phyloP scores from a whole-genome alignment of 2,329 filamentous ascomycete genomes.

The Cercospora sesami region DNA sequence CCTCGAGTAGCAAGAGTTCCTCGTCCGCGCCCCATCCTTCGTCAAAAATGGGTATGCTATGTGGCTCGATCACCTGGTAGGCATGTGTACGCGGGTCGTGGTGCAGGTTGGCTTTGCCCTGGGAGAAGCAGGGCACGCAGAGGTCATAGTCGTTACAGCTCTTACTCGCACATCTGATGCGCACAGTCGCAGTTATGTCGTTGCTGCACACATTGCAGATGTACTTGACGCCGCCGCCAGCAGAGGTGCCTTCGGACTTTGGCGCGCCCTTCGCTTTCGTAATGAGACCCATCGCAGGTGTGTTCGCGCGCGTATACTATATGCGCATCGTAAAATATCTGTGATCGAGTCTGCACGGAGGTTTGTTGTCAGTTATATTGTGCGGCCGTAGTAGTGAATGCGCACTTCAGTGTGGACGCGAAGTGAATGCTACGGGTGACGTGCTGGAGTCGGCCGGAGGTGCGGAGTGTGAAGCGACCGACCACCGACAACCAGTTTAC shows the following conservation, averaged over 20 bases:
- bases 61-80: conserved; percentile 94
- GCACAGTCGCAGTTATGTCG: conserved; percentile 95
- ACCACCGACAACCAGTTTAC: not conserved
- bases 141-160: conserved; percentile 93
- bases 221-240: conserved; percentile 66
- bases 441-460: not conserved
- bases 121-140: conserved; percentile 90
- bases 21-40: conserved; percentile 96
- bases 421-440: not conserved
- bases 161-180: conserved; percentile 84
- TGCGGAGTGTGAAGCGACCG: not conserved
- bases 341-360: not conserved
- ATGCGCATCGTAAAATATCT: conserved; percentile 7
- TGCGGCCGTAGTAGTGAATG: not conserved
- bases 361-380: not conserved
- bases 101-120: conserved; percentile 74
- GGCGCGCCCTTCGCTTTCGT: conserved; percentile 39
- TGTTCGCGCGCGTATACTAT: conserved; percentile 11
- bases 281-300: conserved; percentile 36
- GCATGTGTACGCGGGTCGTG: conserved; percentile 85
- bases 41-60: conserved; percentile 95
- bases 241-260: conserved; percentile 27
- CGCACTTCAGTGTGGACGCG: not conserved
- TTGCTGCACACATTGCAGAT: conserved; percentile 96
- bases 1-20: conserved; percentile 88